Conservation (phyloP, 495 filamentous ascomycete genomes). For the Bacidia rubella region DNA sequence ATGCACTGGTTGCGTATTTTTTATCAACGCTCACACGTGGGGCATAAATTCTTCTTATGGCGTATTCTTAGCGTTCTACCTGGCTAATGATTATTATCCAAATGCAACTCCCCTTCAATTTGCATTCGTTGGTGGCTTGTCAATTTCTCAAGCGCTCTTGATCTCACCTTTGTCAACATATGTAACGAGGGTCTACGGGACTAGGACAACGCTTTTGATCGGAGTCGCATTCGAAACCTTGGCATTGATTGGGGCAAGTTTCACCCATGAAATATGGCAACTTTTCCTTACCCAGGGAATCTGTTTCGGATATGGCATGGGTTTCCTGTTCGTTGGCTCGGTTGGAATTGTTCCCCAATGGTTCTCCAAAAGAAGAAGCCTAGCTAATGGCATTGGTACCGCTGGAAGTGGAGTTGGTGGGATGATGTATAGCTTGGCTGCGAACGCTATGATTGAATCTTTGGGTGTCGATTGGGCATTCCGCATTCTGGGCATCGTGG, state of each 20-base stretch:
- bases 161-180: constrained; percentile 46
- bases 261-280: constrained; percentile 51
- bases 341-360: constrained; percentile 57
- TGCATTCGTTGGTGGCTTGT: constrained; percentile 57
- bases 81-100: constrained; percentile 41
- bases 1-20: constrained; percentile 35
- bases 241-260: constrained; percentile 48
- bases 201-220: constrained; percentile 35
- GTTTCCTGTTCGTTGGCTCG: constrained; percentile 50
- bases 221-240: constrained; percentile 41
- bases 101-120: constrained; percentile 41
- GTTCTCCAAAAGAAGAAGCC: constrained; percentile 50
- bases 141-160: constrained; percentile 45
- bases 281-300: constrained; percentile 60
- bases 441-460: constrained; percentile 33
- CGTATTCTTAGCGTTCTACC: constrained; percentile 53
- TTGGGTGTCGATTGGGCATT: constrained; percentile 53
- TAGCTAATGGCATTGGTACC: constrained; percentile 58
- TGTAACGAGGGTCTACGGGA: constrained; percentile 36
- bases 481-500: constrained; percentile 49
- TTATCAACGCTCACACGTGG: constrained; percentile 48
- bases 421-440: constrained; percentile 34
- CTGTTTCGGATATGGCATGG: constrained; percentile 57
- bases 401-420: constrained; percentile 59
- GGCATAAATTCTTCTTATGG: constrained; percentile 43